These are phyloP conservation scores for Dipodascus albidus DNA, from an alignment of 805 yeast species.

Conservation along the genomic window DNA sequence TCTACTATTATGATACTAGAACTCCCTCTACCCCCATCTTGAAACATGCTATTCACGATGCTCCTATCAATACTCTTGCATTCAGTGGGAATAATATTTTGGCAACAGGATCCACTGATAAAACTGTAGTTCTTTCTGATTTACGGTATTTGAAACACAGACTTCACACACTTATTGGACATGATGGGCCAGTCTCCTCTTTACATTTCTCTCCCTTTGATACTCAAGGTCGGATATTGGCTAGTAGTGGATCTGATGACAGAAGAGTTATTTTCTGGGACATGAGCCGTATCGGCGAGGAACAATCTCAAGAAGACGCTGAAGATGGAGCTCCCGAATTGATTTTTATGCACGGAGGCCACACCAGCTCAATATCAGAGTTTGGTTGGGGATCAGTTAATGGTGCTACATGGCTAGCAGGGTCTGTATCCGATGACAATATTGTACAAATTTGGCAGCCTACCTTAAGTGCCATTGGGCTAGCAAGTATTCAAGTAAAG, in stretches of 20 bases:
- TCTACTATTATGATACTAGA: conserved; percentile 53
- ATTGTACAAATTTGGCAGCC: conserved; percentile 71
- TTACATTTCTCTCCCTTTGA: conserved; percentile 59
- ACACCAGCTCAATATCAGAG: conserved; percentile 55
- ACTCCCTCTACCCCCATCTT: conserved; percentile 27
- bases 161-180: conserved; percentile 59
- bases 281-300: conserved; percentile 65
- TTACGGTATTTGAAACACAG: conserved; percentile 50
- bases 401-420: conserved; percentile 40
- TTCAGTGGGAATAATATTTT: conserved; percentile 50
- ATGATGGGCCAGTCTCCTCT: conserved; percentile 57
- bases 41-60: conserved; percentile 38
- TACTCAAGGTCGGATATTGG: conserved; percentile 61
- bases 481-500: conserved; percentile 26
- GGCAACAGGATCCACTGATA: conserved; percentile 73
- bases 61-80: conserved; percentile 55
- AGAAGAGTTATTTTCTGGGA: conserved; percentile 78
- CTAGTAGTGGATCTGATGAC: conserved; percentile 63
- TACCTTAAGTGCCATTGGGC: conserved; percentile 32
- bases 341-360: conserved; percentile 89
- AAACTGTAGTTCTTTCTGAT: conserved; percentile 65
- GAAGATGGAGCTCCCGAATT: conserved; percentile 87
- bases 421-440: conserved; percentile 66
- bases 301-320: conserved; percentile 75
- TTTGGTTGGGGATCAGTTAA: conserved; percentile 50